Percentiles rank a stretch among this genome's conserved stretches.
Conservation (phyloP, 306 rosid genomes). For the Cicer chorassanicum region DNA sequence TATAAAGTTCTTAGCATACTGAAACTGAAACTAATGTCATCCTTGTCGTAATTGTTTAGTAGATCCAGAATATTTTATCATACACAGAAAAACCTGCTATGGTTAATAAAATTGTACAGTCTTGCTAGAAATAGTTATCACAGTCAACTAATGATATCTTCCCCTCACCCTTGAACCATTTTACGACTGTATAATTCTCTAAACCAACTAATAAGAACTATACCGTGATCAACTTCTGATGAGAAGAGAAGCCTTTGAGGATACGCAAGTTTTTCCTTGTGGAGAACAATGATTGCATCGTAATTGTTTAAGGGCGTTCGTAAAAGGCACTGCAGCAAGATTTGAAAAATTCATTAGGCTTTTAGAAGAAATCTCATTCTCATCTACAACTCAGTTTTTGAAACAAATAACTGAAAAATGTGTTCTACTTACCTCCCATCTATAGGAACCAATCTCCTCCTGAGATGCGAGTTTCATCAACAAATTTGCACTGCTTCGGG, state of each 20-base stretch:
- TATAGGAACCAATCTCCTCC: slow-evolving; percentile 64
- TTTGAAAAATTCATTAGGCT: slow-evolving; percentile 26
- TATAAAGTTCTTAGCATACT: neutral
- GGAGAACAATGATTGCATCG: slow-evolving; percentile 84
- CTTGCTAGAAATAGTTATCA: slow-evolving; percentile 12
- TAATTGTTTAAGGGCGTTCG: slow-evolving; percentile 92
- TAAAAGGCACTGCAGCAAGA: slow-evolving; percentile 76
- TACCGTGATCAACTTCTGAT: slow-evolving; percentile 76
- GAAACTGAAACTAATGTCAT: neutral
- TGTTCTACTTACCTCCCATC: slow-evolving; percentile 75
- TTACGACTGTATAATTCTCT: neutral
- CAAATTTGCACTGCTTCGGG: slow-evolving; percentile 86
- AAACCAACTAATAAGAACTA: slow-evolving; percentile 29
- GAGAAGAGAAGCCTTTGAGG: slow-evolving; percentile 93
- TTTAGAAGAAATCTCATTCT: slow-evolving; percentile 31
- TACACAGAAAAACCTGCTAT: slow-evolving; percentile 14
- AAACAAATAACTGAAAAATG: slow-evolving; percentile 6
- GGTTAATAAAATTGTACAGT: slow-evolving; percentile 25
- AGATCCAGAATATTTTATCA: slow-evolving; percentile 7
- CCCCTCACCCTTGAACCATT: slow-evolving; percentile 11
- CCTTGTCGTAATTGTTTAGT: neutral
- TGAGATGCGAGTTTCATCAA: slow-evolving; percentile 64
- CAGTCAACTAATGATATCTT: slow-evolving; percentile 7
- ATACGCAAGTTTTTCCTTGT: slow-evolving; percentile 79
- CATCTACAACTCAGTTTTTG: slow-evolving; percentile 13